Evolutionary conservation across 2,329 filamentous ascomycete species (phyloP), one percentile per base, ranked within the genome.

Genomic region (Cercospora janseana): DNA sequence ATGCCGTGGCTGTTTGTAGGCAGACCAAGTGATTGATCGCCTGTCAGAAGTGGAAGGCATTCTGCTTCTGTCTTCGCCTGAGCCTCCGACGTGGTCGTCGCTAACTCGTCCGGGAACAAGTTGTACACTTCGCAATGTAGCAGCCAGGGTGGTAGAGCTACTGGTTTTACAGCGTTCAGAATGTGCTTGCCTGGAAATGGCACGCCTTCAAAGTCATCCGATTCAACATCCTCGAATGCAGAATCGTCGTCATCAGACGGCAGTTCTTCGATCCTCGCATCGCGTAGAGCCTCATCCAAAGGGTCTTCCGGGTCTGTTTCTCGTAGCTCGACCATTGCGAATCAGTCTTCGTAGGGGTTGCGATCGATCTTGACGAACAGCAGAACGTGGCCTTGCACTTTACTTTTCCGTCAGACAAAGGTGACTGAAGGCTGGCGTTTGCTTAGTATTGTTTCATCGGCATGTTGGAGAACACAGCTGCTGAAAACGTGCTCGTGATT

Each of bases 1-100:
- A 96, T 73, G 10, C 89, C 90, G 66, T 85, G 75, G 44, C 72
- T 72, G 70, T 95, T 95, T 20, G 62, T 52, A 4, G 70, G 68
- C 15, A 70, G 68, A 18, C 75, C 72, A 51, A 73, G 41, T 75
- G 74, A 51, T 38, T 61, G 50, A 42, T 61, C 46, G n/a, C 54
- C 58, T 2, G 55, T 57, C 8, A 67, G 53, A 12, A 59, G 52
- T 5, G 63, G 61, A 5, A 66, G 46, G 46, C 63, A 66, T 29
- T 64, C 59, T 7, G 27, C 48, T 13, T 51, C 55, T 4, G 53
- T 57, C 31, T 64, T 53, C 13, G 31, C 24, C 26, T 61, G 56
- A 6, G 53, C 51, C 45, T 61, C 55, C 7, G 61, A 57, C 10
- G 60, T 63, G 9, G 46, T 51, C 9, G 63, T 65, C 5, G 38